Percentiles rank a stretch among this genome's conserved stretches.
phyloP scores from a whole-genome alignment of 78 protist species.

The Guillardia theta region DNA sequence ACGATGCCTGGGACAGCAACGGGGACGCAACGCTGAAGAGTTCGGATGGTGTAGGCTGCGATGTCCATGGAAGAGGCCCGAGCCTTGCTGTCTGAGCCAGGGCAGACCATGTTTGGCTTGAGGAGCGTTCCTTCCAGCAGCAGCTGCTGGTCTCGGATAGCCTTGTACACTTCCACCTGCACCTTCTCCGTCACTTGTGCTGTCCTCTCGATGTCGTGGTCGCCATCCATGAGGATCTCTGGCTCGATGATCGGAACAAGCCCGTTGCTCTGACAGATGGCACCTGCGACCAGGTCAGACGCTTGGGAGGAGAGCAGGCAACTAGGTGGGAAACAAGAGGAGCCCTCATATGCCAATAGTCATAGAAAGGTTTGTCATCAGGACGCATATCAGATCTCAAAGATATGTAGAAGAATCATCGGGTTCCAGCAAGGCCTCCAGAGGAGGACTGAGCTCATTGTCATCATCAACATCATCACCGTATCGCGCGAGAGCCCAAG shows the following conservation, averaged over 20 bases:
- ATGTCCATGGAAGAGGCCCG: background rate
- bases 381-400: background rate
- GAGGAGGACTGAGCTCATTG: background rate
- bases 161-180: background rate
- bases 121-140: slow-evolving; percentile 75
- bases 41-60: background rate
- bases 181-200: background rate
- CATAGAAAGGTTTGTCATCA: background rate
- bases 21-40: slow-evolving; percentile 82
- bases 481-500: slow-evolving; percentile 84
- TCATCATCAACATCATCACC: too few species aligned
- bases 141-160: slow-evolving; percentile 46
- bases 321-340: background rate
- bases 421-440: background rate
- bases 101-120: slow-evolving; percentile 67
- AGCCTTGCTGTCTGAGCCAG: background rate
- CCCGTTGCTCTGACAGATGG: slow-evolving; percentile 63
- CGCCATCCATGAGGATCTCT: slow-evolving; percentile 85
- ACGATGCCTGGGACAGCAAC: slow-evolving; percentile 85
- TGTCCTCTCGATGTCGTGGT: slow-evolving; percentile 64
- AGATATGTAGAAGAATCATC: background rate
- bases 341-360: background rate
- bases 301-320: background rate
- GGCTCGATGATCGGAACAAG: slow-evolving; percentile 95
- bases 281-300: background rate